Conservation (phyloP, 192 early-diverging fungal species). For the Backusella macrospora region DNA sequence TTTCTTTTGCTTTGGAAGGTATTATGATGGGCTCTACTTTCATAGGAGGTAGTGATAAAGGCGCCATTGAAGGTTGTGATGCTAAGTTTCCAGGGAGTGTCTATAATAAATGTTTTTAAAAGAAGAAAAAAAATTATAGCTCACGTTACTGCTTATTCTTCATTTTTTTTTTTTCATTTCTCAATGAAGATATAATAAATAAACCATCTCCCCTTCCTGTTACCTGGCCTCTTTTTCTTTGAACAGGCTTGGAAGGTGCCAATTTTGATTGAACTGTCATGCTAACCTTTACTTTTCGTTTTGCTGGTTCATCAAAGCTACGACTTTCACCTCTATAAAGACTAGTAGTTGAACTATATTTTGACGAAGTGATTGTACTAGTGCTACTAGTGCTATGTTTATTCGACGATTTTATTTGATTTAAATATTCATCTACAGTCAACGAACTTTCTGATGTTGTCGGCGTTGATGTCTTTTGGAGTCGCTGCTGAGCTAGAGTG, state of each 20-base stretch:
- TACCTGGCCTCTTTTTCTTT: slow-evolving; percentile 26
- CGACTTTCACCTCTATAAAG: neutral
- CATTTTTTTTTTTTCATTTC: neutral
- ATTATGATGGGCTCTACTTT: slow-evolving; percentile 24
- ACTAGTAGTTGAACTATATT: neutral
- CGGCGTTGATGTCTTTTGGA: neutral
- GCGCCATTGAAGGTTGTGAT: slow-evolving; percentile 9
- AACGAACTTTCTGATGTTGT: slow-evolving; percentile 1
- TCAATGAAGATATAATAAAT: neutral
- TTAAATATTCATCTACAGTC: slow-evolving; percentile 10
- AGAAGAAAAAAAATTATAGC: neutral
- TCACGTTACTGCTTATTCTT: neutral
- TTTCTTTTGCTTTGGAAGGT: neutral
- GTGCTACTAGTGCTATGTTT: neutral
- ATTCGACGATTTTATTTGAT: slow-evolving; percentile 3
- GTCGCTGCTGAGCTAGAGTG: neutral
- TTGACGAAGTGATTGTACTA: neutral
- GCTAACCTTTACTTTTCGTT: slow-evolving; percentile 21
- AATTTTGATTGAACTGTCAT: slow-evolving; percentile 13
- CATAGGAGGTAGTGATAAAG: slow-evolving; percentile 20
- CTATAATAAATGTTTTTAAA: neutral
- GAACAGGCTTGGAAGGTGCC: slow-evolving; percentile 10
- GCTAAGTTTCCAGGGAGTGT: slow-evolving; percentile 21
- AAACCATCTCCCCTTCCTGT: neutral
- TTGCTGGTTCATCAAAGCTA: slow-evolving; percentile 8